Percentiles rank a stretch among this genome's conserved stretches.
These are phyloP conservation scores for Thielaviopsis ethacetica DNA, from an alignment of 2,329 filamentous ascomycete genomes.

Conservation along the genomic window DNA sequence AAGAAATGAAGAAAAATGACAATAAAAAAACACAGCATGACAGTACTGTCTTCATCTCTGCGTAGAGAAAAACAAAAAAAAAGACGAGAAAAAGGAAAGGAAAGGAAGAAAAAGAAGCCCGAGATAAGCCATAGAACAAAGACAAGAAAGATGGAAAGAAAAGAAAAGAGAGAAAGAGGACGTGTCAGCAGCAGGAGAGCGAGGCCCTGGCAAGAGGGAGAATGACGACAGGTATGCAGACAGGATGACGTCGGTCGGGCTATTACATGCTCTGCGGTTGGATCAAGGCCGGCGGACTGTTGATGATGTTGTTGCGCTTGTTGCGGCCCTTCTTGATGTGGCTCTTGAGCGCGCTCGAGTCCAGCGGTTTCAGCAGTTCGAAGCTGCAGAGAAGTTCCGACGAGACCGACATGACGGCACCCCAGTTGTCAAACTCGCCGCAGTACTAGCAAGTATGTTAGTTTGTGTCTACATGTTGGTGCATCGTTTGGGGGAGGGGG, in stretches of 20 bases:
- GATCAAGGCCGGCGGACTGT: constrained; percentile 45
- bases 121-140: background rate
- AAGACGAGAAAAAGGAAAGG: background rate
- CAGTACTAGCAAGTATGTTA: constrained; percentile 54
- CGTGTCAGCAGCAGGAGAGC: constrained; percentile 31
- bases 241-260: background rate
- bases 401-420: constrained; percentile 95
- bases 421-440: constrained; percentile 98
- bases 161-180: constrained; percentile 24
- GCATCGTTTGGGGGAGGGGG: no score
- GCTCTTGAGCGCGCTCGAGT: constrained; percentile 90
- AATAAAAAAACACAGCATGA: background rate
- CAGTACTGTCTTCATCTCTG: background rate
- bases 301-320: constrained; percentile 86
- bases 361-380: constrained; percentile 86
- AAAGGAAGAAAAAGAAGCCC: background rate
- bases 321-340: constrained; percentile 98
- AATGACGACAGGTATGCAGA: constrained; percentile 39
- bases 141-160: background rate
- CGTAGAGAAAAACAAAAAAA: background rate
- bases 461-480: constrained; percentile 5
- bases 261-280: constrained; percentile 11
- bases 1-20: background rate
- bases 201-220: constrained; percentile 3
- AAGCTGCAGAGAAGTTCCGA: constrained; percentile 90